phyloP scores from a whole-genome alignment of 2,329 filamentous ascomycete genomes.

The Cercospora nicotianae region DNA sequence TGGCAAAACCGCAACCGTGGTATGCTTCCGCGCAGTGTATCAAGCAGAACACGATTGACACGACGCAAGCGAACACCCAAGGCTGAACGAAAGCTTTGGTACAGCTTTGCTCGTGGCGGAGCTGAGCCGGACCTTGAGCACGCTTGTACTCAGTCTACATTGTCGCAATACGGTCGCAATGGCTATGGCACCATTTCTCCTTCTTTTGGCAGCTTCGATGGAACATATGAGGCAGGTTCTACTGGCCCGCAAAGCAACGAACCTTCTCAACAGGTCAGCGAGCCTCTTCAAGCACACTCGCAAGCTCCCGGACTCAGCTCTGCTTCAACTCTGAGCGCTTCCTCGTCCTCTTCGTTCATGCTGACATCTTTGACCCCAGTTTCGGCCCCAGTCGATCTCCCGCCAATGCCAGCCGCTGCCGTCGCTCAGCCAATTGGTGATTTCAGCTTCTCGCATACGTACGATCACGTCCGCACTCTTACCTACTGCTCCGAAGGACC shows the following conservation, averaged over 20 bases:
- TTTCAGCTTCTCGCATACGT: slow-evolving; percentile 15
- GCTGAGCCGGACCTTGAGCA: slow-evolving; percentile 13
- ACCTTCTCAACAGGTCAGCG: neutral
- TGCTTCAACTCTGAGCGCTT: neutral
- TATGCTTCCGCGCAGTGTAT: neutral
- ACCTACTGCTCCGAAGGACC: slow-evolving; percentile 13
- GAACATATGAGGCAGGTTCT: slow-evolving; percentile 3
- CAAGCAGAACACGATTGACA: slow-evolving; percentile 9
- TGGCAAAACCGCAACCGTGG: neutral
- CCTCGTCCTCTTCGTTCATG: neutral
- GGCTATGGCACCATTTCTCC: slow-evolving; percentile 7
- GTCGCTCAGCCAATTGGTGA: neutral
- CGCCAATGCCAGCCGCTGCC: neutral
- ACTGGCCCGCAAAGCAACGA: neutral
- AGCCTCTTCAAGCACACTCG: neutral
- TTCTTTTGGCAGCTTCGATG: slow-evolving; percentile 14
- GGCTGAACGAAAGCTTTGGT: slow-evolving; percentile 1
- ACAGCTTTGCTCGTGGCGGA: slow-evolving; percentile 7
- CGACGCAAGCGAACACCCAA: neutral
- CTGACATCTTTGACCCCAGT: neutral
- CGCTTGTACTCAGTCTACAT: neutral
- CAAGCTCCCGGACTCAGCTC: neutral
- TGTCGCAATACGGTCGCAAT: neutral
- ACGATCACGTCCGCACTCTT: slow-evolving; percentile 11
- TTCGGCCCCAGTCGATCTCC: neutral